phyloP scores from a whole-genome alignment of 306 rosid genomes.

The Cicer chorassanicum region DNA sequence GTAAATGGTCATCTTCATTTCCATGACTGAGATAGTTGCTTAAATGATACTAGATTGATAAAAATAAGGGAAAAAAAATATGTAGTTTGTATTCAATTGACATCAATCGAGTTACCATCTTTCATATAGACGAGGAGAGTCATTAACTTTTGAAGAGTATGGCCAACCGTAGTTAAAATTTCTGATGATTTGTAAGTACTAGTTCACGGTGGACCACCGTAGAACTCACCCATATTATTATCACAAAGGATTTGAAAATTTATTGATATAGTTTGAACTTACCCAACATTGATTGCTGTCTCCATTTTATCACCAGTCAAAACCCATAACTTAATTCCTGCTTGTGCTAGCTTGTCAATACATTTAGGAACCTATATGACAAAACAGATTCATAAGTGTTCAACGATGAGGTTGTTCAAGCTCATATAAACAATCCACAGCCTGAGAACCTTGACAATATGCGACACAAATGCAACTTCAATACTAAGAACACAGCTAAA shows the following conservation, averaged over 20 bases:
- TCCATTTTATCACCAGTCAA: slow-evolving; percentile 55
- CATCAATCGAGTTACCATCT: no score
- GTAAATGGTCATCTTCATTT: no score
- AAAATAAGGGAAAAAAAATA: no score
- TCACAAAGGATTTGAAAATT: slow-evolving; percentile 2
- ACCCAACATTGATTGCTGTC: slow-evolving; percentile 51
- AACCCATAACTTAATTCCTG: slow-evolving; percentile 51
- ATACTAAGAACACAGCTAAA: not conserved
- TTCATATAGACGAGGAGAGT: no score
- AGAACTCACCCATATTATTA: not conserved
- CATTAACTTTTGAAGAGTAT: no score
- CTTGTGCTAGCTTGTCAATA: slow-evolving; percentile 52
- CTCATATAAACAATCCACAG: not conserved
- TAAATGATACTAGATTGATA: no score
- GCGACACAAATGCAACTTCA: not conserved
- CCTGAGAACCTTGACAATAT: not conserved
- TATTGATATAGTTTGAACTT: slow-evolving; percentile 18
- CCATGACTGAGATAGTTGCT: no score
- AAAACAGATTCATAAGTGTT: slow-evolving; percentile 1
- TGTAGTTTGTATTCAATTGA: no score
- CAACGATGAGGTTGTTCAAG: not conserved
- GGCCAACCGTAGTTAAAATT: no score
- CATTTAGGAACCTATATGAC: slow-evolving; percentile 47
- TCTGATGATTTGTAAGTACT: no score
- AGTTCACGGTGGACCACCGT: no score